Evolutionary conservation across 2,329 filamentous ascomycete genomes (phyloP), one percentile per base, ranked within the genome.

Genomic region (Aspergillus sp.): DNA sequence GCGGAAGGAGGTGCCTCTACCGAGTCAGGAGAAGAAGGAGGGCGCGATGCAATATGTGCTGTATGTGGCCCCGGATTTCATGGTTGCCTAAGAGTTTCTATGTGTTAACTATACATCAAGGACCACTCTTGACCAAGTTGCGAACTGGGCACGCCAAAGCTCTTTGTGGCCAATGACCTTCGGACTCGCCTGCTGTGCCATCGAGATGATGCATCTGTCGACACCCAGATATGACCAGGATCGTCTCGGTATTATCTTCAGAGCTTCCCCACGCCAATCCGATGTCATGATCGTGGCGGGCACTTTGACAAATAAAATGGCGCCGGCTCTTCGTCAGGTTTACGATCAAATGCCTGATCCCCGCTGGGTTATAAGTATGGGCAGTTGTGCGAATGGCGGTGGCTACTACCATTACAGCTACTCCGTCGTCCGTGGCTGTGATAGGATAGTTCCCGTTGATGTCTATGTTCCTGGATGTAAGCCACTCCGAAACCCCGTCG

Each of bases 271-370:
- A 1, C 88, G 91, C 63, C 91, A 96, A 76, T 90, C 90, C 59
- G 91, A 96, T 75, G 89, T 96, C 64, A 95, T 96, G 91, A 95
- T 96, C 68, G 91, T 96, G 20, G 91, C 92, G 24, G 92, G 92
- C 58, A 96, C 92, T 30, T 84, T 96, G 61, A 96, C 91, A 66
- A 96, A 96, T 83, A 96, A 96, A 82, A 96, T 96, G 92, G 91
- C 91, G 1, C 91, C 92, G 2, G 92, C 92, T 34, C 80, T 96
- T 71, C 84, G 92, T 75, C 90, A 95, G 78, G 89, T 96, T 61
- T 96, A 96, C 79, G 92, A 96, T 76, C 92, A 96, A 81, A 96
- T 96, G 91, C 92, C 92, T 45, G 92, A 96, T 48, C 92, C 91
- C 36, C 85, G 90, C 68, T 96, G 91, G 91, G 91, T 93, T 53